Conservation (phyloP, 2,329 filamentous ascomycete genomes). For the Emmonsiellopsis sp. region DNA sequence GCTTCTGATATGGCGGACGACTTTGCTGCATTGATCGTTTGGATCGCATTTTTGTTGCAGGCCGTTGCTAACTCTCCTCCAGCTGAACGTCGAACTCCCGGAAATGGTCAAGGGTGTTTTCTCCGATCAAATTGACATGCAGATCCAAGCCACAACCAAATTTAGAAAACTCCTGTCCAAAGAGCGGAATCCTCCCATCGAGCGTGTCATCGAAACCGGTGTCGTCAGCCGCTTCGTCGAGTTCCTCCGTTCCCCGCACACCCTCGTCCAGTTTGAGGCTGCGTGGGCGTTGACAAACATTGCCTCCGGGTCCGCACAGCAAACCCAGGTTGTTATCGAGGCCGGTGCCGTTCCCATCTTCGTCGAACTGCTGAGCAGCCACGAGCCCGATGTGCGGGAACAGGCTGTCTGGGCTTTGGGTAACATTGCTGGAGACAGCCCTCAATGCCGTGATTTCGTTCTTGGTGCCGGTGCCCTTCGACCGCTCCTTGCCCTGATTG, state of each 20-base stretch:
- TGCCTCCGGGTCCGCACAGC: slow-evolving; percentile 88
- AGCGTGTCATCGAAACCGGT: slow-evolving; percentile 98
- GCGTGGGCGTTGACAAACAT: slow-evolving; percentile 99
- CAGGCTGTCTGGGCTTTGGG: slow-evolving; percentile 97
- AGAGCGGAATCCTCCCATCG: slow-evolving; percentile 97
- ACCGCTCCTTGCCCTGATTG: slow-evolving; percentile 78
- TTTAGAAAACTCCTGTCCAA: slow-evolving; percentile 97
- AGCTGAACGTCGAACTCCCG: slow-evolving; percentile 97
- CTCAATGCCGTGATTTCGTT: slow-evolving; percentile 93
- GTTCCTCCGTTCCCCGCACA: slow-evolving; percentile 95
- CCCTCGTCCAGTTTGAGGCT: slow-evolving; percentile 96
- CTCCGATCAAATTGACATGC: slow-evolving; percentile 94
- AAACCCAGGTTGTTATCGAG: slow-evolving; percentile 98
- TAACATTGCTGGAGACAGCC: slow-evolving; percentile 98
- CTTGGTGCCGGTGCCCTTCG: slow-evolving; percentile 82
- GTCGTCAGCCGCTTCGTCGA: slow-evolving; percentile 96
- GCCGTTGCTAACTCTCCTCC: neutral
- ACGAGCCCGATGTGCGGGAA: slow-evolving; percentile 93
- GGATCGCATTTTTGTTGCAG: neutral
- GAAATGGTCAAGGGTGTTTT: slow-evolving; percentile 98
- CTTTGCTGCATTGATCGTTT: neutral
- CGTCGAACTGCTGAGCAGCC: slow-evolving; percentile 88
- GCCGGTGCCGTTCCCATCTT: slow-evolving; percentile 97
- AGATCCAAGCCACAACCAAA: slow-evolving; percentile 96
- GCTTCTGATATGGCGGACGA: too few species aligned